phyloP scores from a whole-genome alignment of 2,329 filamentous ascomycete genomes.

The Aspergillus japonicus region DNA sequence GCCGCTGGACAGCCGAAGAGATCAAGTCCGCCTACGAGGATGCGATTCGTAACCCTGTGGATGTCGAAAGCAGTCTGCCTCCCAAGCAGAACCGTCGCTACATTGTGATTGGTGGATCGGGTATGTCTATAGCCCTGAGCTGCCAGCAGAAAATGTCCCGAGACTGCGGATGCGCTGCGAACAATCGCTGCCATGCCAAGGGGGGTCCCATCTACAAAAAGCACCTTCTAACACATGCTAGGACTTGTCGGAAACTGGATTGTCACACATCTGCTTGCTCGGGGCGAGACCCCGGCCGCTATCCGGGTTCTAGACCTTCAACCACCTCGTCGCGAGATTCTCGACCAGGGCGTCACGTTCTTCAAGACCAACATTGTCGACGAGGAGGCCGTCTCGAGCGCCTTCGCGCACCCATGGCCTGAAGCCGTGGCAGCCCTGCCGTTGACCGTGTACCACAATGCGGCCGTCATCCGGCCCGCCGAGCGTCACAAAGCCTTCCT shows the following conservation, averaged over 20 bases:
- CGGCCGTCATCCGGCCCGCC: constrained; percentile 53
- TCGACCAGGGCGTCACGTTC: constrained; percentile 47
- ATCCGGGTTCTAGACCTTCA: constrained; percentile 57
- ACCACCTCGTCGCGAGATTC: constrained; percentile 44
- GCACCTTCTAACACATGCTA: constrained; percentile 24
- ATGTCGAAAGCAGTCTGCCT: constrained; percentile 36
- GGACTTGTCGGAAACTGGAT: constrained; percentile 58
- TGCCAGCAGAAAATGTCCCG: background rate
- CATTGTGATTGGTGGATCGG: constrained; percentile 41
- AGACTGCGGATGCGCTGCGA: background rate
- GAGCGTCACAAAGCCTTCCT: constrained; percentile 51
- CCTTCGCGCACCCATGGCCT: constrained; percentile 53
- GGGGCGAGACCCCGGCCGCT: constrained; percentile 51
- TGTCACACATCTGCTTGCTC: constrained; percentile 53
- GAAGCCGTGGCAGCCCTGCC: constrained; percentile 43
- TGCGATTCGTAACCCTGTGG: constrained; percentile 27
- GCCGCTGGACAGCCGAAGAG: constrained; percentile 36
- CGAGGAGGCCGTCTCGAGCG: constrained; percentile 41
- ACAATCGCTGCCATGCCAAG: too few species aligned
- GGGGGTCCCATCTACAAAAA: too few species aligned
- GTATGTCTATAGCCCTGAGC: constrained; percentile 22
- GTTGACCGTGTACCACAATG: constrained; percentile 59
- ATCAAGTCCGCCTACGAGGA: constrained; percentile 34
- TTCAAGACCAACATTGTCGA: constrained; percentile 54
- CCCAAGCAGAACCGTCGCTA: constrained; percentile 40